Evolutionary conservation across 148 eudicot species (phyloP), one percentile per base, ranked within the genome.

Genomic region (Spergularia bocconei): DNA sequence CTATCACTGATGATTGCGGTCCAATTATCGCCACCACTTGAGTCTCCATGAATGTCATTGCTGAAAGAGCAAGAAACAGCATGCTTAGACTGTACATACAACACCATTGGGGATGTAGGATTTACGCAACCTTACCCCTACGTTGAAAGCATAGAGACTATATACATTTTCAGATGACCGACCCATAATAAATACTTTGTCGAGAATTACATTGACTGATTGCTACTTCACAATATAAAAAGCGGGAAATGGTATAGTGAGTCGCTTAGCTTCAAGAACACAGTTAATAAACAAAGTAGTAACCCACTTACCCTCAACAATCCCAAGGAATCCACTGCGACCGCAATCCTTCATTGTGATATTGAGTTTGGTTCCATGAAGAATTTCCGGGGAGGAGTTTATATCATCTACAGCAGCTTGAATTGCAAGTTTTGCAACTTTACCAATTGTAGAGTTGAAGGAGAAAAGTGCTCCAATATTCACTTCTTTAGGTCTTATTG

Each of bases 21-120:
- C 91, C 94, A 48, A 92, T 84, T 56, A 88, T 84, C 55, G 96
- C 96, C 62, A 90, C 86, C 0, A 80, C 78, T 8, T 89, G 84
- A 11, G 57, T 76, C 81, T 81, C 95, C 88, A 92, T 85, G 75
- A 88, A 77, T 71, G 83, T 80, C 83, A 92, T 71, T 78, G 96
- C 98, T 92, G 90, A 63, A 61, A 68, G 38, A 66, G 8, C 48
- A 44, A 9, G 48, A 44, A 44, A 44, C 48, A 44, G 48, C 48
- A 44, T 44, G 8, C 7, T 44, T 44, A 44, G 48, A 44, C 10
- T 6, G 48, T 44, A 44, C 48, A 44, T 44, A 44, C 48, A 44
- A 44, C 48, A 44, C 1, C 48, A 44, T 29, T 29, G 4, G 36
- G 36, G 36, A 29, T 29, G 36, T 29, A 0, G 36, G 36, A 29